phyloP scores from a whole-genome alignment of 1,284 basidiomycete species.

The Mycena citricolor region DNA sequence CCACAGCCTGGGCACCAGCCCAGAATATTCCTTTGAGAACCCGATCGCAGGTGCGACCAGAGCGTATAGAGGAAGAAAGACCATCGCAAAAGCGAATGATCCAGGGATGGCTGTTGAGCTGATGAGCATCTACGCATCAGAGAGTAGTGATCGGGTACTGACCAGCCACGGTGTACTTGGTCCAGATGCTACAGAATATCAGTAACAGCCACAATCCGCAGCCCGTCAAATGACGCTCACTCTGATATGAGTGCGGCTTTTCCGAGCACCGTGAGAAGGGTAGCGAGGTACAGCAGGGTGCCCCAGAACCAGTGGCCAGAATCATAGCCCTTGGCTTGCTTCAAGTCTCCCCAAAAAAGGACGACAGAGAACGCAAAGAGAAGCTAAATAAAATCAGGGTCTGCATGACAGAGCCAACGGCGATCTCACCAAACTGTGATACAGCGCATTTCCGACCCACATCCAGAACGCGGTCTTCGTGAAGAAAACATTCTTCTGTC shows the following conservation, averaged over 20 bases:
- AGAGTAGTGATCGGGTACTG: slow-evolving; percentile 24
- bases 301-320: slow-evolving; percentile 99
- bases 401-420: neutral
- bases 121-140: neutral
- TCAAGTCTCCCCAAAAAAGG: slow-evolving; percentile 90
- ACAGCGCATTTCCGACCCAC: slow-evolving; percentile 93
- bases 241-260: slow-evolving; percentile 98
- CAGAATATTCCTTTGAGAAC: slow-evolving; percentile 88
- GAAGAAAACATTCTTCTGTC: slow-evolving; percentile 92
- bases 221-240: slow-evolving; percentile 49
- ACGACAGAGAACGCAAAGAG: slow-evolving; percentile 88
- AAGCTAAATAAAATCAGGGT: slow-evolving; percentile 45
- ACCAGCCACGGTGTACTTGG: slow-evolving; percentile 95
- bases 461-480: slow-evolving; percentile 91
- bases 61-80: slow-evolving; percentile 90
- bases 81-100: slow-evolving; percentile 93
- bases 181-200: slow-evolving; percentile 78
- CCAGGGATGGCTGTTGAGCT: slow-evolving; percentile 81
- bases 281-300: slow-evolving; percentile 89
- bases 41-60: slow-evolving; percentile 83
- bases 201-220: slow-evolving; percentile 17
- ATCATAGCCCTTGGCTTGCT: slow-evolving; percentile 78
- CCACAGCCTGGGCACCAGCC: slow-evolving; percentile 89
- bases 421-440: slow-evolving; percentile 82
- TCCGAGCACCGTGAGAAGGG: slow-evolving; percentile 92